phyloP scores from a whole-genome alignment of 805 yeast genomes.

The Candida saitoana region DNA sequence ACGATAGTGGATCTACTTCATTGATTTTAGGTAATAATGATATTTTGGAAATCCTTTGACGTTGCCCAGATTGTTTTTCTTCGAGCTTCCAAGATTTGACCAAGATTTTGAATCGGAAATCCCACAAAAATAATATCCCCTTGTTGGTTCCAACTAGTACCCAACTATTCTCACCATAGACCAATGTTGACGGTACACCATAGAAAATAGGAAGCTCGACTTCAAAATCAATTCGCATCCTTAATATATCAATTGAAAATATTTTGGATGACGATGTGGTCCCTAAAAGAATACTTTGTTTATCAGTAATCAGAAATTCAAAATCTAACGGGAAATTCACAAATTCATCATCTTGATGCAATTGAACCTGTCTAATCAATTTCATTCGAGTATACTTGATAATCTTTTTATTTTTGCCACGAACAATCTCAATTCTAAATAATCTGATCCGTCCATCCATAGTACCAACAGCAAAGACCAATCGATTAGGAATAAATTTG shows the following conservation, averaged over 20 bases:
- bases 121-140: conserved; percentile 81
- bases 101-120: conserved; percentile 59
- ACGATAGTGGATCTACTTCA: not conserved
- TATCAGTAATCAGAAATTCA: conserved; percentile 36
- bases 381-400: conserved; percentile 22
- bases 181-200: conserved; percentile 64
- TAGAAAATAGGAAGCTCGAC: conserved; percentile 55
- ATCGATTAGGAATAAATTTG: conserved; percentile 48
- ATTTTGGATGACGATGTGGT: conserved; percentile 53
- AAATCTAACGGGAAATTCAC: conserved; percentile 41
- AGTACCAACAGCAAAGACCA: conserved; percentile 56
- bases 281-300: conserved; percentile 42
- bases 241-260: conserved; percentile 53
- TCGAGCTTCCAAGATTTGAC: conserved; percentile 62
- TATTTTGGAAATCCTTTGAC: not conserved
- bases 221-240: conserved; percentile 39
- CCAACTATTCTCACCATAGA: conserved; percentile 59
- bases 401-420: conserved; percentile 32
- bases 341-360: conserved; percentile 26
- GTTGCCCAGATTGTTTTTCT: not conserved
- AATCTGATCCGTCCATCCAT: conserved; percentile 43
- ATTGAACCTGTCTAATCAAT: conserved; percentile 38
- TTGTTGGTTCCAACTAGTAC: conserved; percentile 67
- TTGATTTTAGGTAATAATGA: conserved; percentile 1
- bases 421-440: conserved; percentile 28